phyloP scores from a whole-genome alignment of 2,329 filamentous ascomycete species.

The Scytalidium sp. region DNA sequence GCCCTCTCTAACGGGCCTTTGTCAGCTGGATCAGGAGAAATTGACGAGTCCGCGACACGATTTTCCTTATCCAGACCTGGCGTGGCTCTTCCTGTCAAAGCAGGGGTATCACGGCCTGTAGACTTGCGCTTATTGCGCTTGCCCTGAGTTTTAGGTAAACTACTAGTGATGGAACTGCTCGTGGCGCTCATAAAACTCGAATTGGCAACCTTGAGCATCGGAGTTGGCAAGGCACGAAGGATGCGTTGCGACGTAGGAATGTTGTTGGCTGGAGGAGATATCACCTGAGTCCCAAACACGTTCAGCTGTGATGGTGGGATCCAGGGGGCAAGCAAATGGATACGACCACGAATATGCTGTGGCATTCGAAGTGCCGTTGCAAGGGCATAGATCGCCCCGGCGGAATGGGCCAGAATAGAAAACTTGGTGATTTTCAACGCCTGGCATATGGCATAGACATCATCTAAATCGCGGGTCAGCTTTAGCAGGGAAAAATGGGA shows the following conservation, averaged over 20 bases:
- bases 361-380: constrained; percentile 95
- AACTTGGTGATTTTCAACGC: constrained; percentile 91
- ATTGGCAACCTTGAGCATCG: constrained; percentile 90
- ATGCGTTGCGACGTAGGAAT: constrained; percentile 91
- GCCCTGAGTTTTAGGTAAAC: constrained; percentile 61
- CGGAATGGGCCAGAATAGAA: constrained; percentile 92
- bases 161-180: constrained; percentile 79
- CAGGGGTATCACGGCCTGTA: constrained; percentile 35
- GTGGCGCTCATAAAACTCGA: constrained; percentile 93
- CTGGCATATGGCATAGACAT: constrained; percentile 93
- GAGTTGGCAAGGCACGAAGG: constrained; percentile 82
- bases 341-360: constrained; percentile 88
- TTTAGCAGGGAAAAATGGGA: not conserved
- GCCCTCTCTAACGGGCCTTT: constrained; percentile 20
- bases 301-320: constrained; percentile 94
- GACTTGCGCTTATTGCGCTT: constrained; percentile 59
- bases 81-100: constrained; percentile 30
- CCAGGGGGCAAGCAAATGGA: constrained; percentile 94
- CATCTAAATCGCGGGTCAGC: constrained; percentile 44
- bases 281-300: constrained; percentile 68
- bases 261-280: constrained; percentile 75
- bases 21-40: constrained; percentile 25
- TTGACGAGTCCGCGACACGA: constrained; percentile 23
- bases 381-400: constrained; percentile 95
- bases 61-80: constrained; percentile 29